phyloP scores from a whole-genome alignment of 116 monocot genomes.

The Cymodocea nodosa region DNA sequence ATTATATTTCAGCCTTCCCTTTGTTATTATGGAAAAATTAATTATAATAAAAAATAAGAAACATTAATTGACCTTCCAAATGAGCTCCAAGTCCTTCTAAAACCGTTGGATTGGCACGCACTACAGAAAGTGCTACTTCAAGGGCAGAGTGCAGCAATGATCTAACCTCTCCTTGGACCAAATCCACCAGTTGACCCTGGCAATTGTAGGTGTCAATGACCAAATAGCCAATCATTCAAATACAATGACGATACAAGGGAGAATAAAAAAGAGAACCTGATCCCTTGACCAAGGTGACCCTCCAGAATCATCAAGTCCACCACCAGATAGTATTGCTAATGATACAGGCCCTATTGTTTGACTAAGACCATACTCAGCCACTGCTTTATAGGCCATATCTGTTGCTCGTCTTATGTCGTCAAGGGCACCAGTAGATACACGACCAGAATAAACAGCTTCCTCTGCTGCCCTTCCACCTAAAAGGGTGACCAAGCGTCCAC shows the following conservation, averaged over 20 bases:
- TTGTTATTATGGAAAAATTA: neutral
- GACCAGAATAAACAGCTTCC: slow-evolving; percentile 85
- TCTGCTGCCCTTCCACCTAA: slow-evolving; percentile 96
- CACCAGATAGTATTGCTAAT: slow-evolving; percentile 68
- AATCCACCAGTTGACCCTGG: slow-evolving; percentile 88
- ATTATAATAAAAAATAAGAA: neutral
- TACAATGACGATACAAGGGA: neutral
- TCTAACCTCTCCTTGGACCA: slow-evolving; percentile 90
- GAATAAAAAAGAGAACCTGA: slow-evolving; percentile 40
- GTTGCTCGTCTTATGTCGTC: slow-evolving; percentile 97
- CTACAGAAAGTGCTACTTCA: slow-evolving; percentile 82
- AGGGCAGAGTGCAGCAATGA: slow-evolving; percentile 80
- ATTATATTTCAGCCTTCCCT: neutral
- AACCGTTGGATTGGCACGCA: slow-evolving; percentile 87
- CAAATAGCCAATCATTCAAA: neutral
- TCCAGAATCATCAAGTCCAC: slow-evolving; percentile 94
- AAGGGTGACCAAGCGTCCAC: slow-evolving; percentile 91
- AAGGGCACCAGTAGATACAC: slow-evolving; percentile 96
- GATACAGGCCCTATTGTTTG: slow-evolving; percentile 80
- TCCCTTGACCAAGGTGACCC: slow-evolving; percentile 74
- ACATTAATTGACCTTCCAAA: slow-evolving; percentile 60
- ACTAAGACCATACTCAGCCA: slow-evolving; percentile 97
- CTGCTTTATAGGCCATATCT: slow-evolving; percentile 98
- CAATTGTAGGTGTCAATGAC: neutral
- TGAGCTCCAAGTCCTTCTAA: slow-evolving; percentile 93